Conservation (phyloP, 148 eudicot genomes). For the Camellia lanceoleosa region DNA sequence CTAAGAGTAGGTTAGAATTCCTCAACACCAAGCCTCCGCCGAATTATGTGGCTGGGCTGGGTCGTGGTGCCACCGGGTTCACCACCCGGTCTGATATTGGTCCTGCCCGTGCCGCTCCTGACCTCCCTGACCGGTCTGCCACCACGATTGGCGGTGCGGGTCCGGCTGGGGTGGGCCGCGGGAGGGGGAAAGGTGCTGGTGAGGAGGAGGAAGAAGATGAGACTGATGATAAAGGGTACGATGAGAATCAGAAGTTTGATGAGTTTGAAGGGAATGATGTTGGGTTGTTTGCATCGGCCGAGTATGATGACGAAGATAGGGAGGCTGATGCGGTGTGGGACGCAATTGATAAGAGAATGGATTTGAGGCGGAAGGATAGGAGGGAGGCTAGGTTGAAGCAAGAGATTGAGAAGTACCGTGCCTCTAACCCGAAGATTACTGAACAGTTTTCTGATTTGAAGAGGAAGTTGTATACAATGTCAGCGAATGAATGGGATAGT, state of each 20-base stretch:
- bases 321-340: conserved; percentile 96
- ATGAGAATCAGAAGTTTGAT: conserved; percentile 96
- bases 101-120: conserved; percentile 91
- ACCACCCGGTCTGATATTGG: conserved; percentile 97
- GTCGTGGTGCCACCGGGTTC: conserved; percentile 97
- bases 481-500: conserved; percentile 77
- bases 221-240: conserved; percentile 76
- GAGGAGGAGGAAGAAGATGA: conserved; percentile 76
- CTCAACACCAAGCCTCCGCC: conserved; percentile 71
- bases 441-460: conserved; percentile 93
- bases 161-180: conserved; percentile 51
- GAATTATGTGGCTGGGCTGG: conserved; percentile 91
- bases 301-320: conserved; percentile 91
- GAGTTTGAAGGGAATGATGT: conserved; percentile 98
- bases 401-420: conserved; percentile 86
- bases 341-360: conserved; percentile 78
- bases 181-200: conserved; percentile 52
- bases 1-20: conserved; percentile 61
- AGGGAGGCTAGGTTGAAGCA: conserved; percentile 90
- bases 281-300: conserved; percentile 84
- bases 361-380: conserved; percentile 81
- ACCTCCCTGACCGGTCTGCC: conserved; percentile 67
- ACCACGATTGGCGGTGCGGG: conserved; percentile 52
- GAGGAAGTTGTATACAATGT: conserved; percentile 66
- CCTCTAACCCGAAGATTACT: conserved; percentile 82